Evolutionary conservation across 2,329 filamentous ascomycete genomes (phyloP), one percentile per base, ranked within the genome.

Genomic region (Aspergillus brasiliensis): DNA sequence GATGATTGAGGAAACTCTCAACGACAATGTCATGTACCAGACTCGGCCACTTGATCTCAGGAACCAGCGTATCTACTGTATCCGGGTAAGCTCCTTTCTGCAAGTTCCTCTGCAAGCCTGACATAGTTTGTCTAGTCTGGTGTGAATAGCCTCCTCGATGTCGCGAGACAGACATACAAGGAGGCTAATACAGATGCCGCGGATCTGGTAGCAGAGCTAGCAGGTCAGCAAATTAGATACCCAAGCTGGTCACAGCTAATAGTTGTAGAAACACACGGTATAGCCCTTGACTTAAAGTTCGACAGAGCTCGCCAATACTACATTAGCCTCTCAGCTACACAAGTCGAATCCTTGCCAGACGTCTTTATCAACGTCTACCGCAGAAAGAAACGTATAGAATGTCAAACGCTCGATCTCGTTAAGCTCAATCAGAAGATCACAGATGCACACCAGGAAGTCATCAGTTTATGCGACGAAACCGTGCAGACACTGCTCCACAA

Each of bases 1-100:
- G 2, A 76, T 90, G 1, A 92, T 99, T 54, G 78, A 84, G 47
- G 78, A 81, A 13, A 86, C 86, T 0, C 88, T 99, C 66, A 95
- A 98, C 64, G 84, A 90, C 8, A 91, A 97, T 71, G 91, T 92
- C 0, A 85, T 83, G 0, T 96, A 90, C 66, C 89, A 91, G 60
- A 91, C 84, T 49, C 86, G 88, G 21, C 89, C 95, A 0, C 82
- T 98, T 4, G 94, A 97, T 62, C 81, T 97, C 58, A 86, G 93
- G 13, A 96, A 97, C 62, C 94, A 98, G 72, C 84, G 94, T 63
- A 91, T 90, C 0, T 97, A 96, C 77, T 94, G 94, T 21, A 89
- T 98, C 31, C 95, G 90, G 78, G 86, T 88, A 69, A 59, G 66
- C 7, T 3, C 8, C 11, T 13, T 17, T 5, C 1, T 11, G n/a